These are phyloP conservation scores for Polytrichum commune DNA, from an alignment of 225 moss, liverwort and hornwort genomes.

Conservation along the genomic window DNA sequence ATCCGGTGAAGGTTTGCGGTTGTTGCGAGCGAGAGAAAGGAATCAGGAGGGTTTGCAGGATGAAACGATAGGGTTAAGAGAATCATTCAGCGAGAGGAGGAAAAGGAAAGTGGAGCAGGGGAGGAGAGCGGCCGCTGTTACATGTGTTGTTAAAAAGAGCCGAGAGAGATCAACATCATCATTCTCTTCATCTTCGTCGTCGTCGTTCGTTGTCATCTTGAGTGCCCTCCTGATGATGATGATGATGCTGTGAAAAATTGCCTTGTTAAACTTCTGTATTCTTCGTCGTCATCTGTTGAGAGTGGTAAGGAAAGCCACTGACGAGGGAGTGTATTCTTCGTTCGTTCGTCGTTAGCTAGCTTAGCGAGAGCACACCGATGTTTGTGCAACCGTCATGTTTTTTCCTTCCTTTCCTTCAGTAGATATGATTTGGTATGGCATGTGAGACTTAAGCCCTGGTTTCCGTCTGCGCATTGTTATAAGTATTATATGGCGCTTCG, in stretches of 20 bases:
- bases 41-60: constrained; percentile 7
- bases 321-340: constrained; percentile 35
- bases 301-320: constrained; percentile 60
- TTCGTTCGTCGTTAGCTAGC: background rate
- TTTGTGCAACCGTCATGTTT: constrained; percentile 17
- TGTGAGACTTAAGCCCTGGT: constrained; percentile 23
- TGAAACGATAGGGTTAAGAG: constrained; percentile 21
- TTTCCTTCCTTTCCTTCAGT: constrained; percentile 18
- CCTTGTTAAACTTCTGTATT: constrained; percentile 45
- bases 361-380: constrained; percentile 34
- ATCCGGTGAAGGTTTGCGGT: constrained; percentile 33
- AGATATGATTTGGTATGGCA: constrained; percentile 31
- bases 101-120: constrained; percentile 26
- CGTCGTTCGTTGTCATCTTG: constrained; percentile 7
- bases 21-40: constrained; percentile 18
- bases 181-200: background rate
- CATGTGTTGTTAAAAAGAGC: constrained; percentile 48
- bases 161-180: constrained; percentile 44
- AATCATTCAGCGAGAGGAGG: constrained; percentile 15
- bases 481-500: background rate
- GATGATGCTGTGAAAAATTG: constrained; percentile 39
- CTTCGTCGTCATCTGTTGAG: constrained; percentile 35
- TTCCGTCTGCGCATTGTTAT: constrained; percentile 10
- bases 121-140: constrained; percentile 44
- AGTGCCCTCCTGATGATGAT: constrained; percentile 19